A percentile compares a stretch with the other conserved stretches of the same genome.
Conservation (phyloP, 257 asterid species). For the Ocimum tenuiflorum region DNA sequence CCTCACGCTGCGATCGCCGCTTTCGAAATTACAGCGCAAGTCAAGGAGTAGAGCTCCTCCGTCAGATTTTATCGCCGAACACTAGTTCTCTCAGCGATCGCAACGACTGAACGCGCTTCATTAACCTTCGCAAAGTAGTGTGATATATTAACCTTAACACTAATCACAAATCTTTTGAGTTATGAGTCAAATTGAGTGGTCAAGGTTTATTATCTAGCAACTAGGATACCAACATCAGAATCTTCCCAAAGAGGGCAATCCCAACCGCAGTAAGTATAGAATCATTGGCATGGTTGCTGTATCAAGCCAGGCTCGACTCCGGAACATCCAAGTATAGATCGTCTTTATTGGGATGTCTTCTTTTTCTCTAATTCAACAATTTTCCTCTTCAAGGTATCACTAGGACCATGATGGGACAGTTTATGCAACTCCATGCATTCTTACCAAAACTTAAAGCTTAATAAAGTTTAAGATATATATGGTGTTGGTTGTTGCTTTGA, state of each 20-base stretch:
- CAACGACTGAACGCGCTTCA: too few relatives aligned
- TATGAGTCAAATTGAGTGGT: not conserved
- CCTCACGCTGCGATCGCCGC: too few relatives aligned
- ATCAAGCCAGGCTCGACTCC: constrained; percentile 67
- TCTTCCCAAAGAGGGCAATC: constrained; percentile 63
- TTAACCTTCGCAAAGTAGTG: too few relatives aligned
- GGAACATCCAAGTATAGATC: constrained; percentile 63
- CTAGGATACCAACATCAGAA: constrained; percentile 67
- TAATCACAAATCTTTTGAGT: not conserved
- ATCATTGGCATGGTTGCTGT: constrained; percentile 77
- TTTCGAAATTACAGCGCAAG: too few relatives aligned
- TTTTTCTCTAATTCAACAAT: constrained; percentile 43
- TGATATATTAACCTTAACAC: not conserved
- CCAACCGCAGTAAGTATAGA: constrained; percentile 74
- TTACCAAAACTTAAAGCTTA: too few relatives aligned
- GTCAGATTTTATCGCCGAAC: too few relatives aligned
- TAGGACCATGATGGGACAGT: constrained; percentile 45
- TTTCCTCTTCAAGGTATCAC: constrained; percentile 57
- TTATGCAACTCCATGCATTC: constrained; percentile 46
- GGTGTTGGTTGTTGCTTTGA: too few relatives aligned
- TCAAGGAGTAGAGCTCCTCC: too few relatives aligned
- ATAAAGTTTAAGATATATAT: too few relatives aligned
- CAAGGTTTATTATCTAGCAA: not conserved
- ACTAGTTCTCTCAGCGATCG: too few relatives aligned
- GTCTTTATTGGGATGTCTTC: constrained; percentile 38